These are phyloP conservation scores for Wickerhamomyces kurtzmanii DNA, from an alignment of 805 yeast species.

Conservation along the genomic window DNA sequence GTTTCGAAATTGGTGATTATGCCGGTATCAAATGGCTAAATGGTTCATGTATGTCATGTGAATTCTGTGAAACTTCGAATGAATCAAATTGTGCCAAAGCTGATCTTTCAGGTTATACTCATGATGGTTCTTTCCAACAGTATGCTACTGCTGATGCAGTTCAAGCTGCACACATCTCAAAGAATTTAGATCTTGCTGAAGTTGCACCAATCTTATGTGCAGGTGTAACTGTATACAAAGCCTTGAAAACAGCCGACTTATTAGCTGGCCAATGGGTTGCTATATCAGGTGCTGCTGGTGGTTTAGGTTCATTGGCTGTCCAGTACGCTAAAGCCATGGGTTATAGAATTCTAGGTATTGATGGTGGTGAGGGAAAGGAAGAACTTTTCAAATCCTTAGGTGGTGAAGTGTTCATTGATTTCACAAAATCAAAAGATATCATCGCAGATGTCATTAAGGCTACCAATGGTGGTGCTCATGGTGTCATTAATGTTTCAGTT, in stretches of 20 bases:
- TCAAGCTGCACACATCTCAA: conserved; percentile 74
- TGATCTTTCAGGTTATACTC: conserved; percentile 74
- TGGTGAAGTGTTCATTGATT: conserved; percentile 53
- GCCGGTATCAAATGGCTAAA: conserved; percentile 62
- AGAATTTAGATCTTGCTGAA: conserved; percentile 61
- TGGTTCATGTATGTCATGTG: conserved; percentile 53
- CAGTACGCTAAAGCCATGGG: conserved; percentile 74
- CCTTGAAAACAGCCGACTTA: conserved; percentile 66
- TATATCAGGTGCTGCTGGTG: conserved; percentile 69
- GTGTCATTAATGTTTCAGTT: conserved; percentile 61
- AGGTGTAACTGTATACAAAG: conserved; percentile 87
- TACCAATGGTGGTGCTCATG: conserved; percentile 68
- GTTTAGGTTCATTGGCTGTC: conserved; percentile 61
- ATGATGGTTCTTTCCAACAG: conserved; percentile 86
- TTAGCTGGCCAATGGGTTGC: conserved; percentile 65
- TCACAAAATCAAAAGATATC: conserved; percentile 40
- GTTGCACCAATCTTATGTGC: conserved; percentile 83
- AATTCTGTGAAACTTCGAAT: conserved; percentile 38
- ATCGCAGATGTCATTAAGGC: conserved; percentile 40
- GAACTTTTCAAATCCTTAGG: conserved; percentile 43
- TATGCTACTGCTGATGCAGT: conserved; percentile 82
- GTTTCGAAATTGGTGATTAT: conserved; percentile 47
- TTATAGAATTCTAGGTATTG: conserved; percentile 55
- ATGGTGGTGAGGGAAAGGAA: conserved; percentile 53
- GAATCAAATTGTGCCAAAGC: conserved; percentile 63